Percentiles rank a stretch among this genome's conserved stretches.
Conservation (phyloP, 2,329 filamentous ascomycete species). For the Fusarium pseudocircinatum region DNA sequence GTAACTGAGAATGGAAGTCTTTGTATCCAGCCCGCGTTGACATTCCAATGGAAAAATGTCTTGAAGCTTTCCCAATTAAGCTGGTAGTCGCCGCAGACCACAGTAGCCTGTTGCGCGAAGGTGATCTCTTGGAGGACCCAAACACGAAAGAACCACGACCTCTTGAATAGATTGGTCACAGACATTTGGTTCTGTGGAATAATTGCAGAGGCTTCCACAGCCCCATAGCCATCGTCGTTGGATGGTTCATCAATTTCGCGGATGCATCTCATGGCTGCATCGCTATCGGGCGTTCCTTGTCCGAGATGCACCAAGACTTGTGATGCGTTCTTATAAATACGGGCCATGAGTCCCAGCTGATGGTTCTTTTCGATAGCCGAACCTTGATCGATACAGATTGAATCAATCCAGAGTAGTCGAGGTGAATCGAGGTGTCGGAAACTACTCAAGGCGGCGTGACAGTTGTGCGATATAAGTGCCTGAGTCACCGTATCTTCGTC, state of each 20-base stretch:
- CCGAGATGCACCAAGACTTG: neutral
- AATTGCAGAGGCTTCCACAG: neutral
- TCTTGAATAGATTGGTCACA: neutral
- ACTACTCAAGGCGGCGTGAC: neutral
- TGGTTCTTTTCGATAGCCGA: neutral
- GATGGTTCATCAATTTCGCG: neutral
- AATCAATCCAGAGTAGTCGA: neutral
- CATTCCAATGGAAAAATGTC: neutral
- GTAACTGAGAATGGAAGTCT: neutral
- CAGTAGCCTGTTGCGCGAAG: neutral
- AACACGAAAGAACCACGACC: neutral
- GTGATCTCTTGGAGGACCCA: neutral
- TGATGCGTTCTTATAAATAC: neutral
- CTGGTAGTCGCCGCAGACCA: neutral
- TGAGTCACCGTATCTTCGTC: accelerated
- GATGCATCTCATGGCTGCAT: neutral
- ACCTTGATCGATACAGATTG: neutral
- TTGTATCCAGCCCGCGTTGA: neutral
- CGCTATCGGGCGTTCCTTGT: neutral
- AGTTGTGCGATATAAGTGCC: neutral
- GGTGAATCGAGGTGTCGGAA: neutral
- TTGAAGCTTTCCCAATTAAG: neutral
- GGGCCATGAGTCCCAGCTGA: neutral
- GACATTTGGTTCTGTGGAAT: neutral
- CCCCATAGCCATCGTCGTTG: neutral